A percentile compares a stretch with the other conserved stretches of the same genome.
Conservation (phyloP, 192 early-diverging fungal genomes). For the Phycomyces blakesleeanus region DNA sequence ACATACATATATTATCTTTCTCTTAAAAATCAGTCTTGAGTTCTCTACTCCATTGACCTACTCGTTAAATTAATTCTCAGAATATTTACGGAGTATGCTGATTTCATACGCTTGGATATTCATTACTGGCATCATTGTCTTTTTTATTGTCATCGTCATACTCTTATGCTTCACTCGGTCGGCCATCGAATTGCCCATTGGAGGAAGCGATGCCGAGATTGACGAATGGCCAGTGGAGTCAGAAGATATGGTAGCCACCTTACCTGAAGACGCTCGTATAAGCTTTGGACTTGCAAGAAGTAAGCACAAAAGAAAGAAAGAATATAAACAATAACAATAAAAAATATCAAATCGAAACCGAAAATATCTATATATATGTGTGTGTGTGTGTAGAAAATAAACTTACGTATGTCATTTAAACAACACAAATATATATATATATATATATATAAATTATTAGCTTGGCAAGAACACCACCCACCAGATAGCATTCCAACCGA, state of each 20-base stretch:
- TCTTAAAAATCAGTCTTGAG: no score
- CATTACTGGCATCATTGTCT: slow-evolving; percentile 30
- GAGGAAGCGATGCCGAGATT: slow-evolving; percentile 17
- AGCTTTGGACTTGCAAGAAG: slow-evolving; percentile 45
- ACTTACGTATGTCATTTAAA: background rate
- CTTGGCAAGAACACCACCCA: slow-evolving; percentile 68
- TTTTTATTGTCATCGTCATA: slow-evolving; percentile 29
- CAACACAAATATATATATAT: background rate
- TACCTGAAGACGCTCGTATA: slow-evolving; percentile 42
- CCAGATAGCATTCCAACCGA: slow-evolving; percentile 73
- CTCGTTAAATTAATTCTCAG: background rate
- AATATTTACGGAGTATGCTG: background rate
- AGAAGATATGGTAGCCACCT: slow-evolving; percentile 27
- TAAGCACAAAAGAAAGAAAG: slow-evolving; percentile 21
- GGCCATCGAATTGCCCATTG: slow-evolving; percentile 20
- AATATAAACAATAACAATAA: no score
- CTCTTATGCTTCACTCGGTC: slow-evolving; percentile 36
- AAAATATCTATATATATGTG: background rate
- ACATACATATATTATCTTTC: no score
- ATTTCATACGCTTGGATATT: slow-evolving; percentile 35
- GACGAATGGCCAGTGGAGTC: slow-evolving; percentile 38
- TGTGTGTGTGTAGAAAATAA: background rate
- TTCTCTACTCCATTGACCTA: background rate
- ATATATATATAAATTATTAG: slow-evolving; percentile 23
- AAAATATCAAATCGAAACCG: background rate